Percentiles rank a stretch among this genome's conserved stretches.
These are phyloP conservation scores for Pythium folliculosum DNA, from an alignment of 352 stramenopile genomes.

Conservation along the genomic window DNA sequence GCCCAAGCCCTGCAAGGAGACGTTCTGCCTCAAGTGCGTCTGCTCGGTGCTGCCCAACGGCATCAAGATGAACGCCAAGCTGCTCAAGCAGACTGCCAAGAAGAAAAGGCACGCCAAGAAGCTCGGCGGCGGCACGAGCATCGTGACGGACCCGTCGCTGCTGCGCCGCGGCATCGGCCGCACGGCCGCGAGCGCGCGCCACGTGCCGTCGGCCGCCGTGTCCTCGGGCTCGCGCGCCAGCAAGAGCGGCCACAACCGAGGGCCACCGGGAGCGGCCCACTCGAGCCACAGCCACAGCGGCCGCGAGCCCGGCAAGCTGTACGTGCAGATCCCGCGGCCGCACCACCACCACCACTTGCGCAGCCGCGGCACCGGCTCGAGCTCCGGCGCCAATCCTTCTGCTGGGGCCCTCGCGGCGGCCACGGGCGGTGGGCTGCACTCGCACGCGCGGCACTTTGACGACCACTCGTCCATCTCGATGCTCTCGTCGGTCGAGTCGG, in stretches of 20 bases:
- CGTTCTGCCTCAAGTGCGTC: conserved; percentile 74
- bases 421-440: background rate
- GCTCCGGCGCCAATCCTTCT: background rate
- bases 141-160: conserved; percentile 27
- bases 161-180: conserved; percentile 18
- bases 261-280: background rate
- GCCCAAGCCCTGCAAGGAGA: conserved; percentile 60
- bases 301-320: conserved; percentile 18
- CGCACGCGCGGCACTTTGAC: conserved; percentile 14
- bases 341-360: conserved; percentile 16
- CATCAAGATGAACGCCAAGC: conserved; percentile 64
- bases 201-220: conserved; percentile 5
- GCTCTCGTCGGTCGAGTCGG: conserved; percentile 67
- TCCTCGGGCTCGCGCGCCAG: conserved; percentile 7
- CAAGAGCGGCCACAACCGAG: conserved; percentile 1
- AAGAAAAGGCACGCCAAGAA: conserved; percentile 51
- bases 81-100: conserved; percentile 55
- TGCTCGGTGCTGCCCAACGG: conserved; percentile 64
- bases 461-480: conserved; percentile 63
- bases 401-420: too few relatives aligned
- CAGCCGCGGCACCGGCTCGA: background rate
- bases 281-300: conserved; percentile 11
- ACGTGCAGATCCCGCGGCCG: conserved; percentile 22
- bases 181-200: conserved; percentile 9
- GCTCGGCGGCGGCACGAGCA: conserved; percentile 17